Percentiles rank a stretch among this genome's conserved stretches.
phyloP scores from a whole-genome alignment of 306 rosid genomes.

The Sophora flavescens region DNA sequence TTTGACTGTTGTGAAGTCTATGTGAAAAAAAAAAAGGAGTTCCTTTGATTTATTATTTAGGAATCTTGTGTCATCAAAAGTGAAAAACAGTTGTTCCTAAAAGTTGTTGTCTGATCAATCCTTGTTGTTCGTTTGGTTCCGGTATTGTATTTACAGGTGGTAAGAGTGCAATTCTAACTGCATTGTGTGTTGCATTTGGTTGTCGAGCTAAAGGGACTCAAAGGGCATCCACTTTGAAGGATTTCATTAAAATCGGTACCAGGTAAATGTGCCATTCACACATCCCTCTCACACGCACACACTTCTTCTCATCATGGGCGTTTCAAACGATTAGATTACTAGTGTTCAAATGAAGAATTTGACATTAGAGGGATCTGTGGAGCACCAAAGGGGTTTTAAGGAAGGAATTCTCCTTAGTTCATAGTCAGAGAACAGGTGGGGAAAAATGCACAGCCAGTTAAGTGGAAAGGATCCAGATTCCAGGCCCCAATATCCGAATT shows the following conservation, averaged over 20 bases:
- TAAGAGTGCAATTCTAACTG: slow-evolving; percentile 90
- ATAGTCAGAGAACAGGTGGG: neutral
- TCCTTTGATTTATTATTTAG: neutral
- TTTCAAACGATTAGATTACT: neutral
- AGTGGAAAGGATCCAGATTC: slow-evolving; percentile 1
- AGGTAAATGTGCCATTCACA: slow-evolving; percentile 52
- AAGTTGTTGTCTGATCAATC: slow-evolving; percentile 27
- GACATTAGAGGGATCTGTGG: neutral
- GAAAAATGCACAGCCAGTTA: neutral
- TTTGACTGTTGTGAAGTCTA: neutral
- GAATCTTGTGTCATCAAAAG: neutral
- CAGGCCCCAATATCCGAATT: neutral
- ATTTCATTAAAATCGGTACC: slow-evolving; percentile 85
- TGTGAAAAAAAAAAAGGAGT: neutral
- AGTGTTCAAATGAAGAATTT: neutral
- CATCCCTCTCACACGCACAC: too few relatives aligned
- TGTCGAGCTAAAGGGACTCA: slow-evolving; percentile 92
- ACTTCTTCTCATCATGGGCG: neutral
- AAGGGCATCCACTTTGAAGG: slow-evolving; percentile 81
- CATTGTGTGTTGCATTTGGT: slow-evolving; percentile 91
- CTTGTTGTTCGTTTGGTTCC: slow-evolving; percentile 35
- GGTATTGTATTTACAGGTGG: slow-evolving; percentile 68
- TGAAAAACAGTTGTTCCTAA: neutral
- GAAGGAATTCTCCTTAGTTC: neutral
- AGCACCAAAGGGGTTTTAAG: neutral